Evolutionary conservation across 2,329 filamentous ascomycete genomes (phyloP).

Genomic region (Gaeumannomyces tritici): DNA sequence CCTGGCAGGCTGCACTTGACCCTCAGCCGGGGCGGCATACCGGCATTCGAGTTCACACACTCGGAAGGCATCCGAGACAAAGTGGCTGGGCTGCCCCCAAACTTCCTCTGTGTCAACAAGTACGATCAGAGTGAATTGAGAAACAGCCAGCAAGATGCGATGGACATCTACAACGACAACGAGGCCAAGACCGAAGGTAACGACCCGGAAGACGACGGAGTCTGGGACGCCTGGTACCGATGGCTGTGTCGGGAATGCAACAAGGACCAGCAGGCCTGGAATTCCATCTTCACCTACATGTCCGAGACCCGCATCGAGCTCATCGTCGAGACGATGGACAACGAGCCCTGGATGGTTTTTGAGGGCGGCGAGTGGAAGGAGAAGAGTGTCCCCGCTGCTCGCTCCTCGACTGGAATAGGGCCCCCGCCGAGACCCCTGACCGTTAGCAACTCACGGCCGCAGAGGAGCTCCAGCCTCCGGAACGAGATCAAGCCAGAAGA

Average conservation of each 20-base stretch:
- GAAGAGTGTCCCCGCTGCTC: not conserved
- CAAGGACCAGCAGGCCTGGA: not conserved
- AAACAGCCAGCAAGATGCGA: not conserved
- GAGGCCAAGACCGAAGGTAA: not conserved
- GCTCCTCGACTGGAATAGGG: too few species aligned
- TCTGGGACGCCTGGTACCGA: not conserved
- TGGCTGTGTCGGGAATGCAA: not conserved
- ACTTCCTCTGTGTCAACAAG: not conserved
- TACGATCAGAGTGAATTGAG: not conserved
- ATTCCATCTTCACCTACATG: not conserved
- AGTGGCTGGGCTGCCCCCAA: not conserved
- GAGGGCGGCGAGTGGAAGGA: not conserved
- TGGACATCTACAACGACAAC: not conserved
- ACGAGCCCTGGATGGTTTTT: not conserved
- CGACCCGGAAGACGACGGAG: not conserved
- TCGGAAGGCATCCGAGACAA: not conserved
- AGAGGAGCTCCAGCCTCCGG: not conserved
- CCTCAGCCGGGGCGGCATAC: not conserved
- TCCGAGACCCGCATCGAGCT: not conserved
- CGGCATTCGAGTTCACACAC: not conserved
- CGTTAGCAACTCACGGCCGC: not conserved
- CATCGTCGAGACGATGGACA: not conserved
- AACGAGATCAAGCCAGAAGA: not conserved
- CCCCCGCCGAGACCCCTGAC: not conserved
- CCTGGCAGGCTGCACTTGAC: not conserved